These are phyloP conservation scores for Holtermannia corniformis DNA, from an alignment of 768 basidiomycete genomes.

Conservation along the genomic window DNA sequence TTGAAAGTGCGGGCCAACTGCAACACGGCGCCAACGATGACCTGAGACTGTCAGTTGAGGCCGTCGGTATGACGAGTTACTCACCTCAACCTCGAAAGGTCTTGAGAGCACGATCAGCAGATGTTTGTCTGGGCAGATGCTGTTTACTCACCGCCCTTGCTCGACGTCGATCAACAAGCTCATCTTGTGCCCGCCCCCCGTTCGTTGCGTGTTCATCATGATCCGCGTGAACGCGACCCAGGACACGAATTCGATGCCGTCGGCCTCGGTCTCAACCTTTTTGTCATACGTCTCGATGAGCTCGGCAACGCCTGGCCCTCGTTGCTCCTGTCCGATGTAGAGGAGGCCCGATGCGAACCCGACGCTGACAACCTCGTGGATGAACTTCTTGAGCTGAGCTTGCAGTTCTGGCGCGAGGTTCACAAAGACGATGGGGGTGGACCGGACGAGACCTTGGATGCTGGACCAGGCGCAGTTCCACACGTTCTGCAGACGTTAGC, in stretches of 20 bases:
- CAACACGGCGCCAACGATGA: constrained; percentile 26
- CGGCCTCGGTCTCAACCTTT: background rate
- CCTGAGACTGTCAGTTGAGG: constrained; percentile 1
- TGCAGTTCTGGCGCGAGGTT: constrained; percentile 4
- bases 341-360: constrained; percentile 30
- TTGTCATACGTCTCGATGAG: background rate
- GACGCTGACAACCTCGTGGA: constrained; percentile 26
- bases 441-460: constrained; percentile 23
- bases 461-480: constrained; percentile 33
- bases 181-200: constrained; percentile 21
- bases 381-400: constrained; percentile 15
- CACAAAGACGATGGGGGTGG: constrained; percentile 14
- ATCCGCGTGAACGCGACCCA: background rate
- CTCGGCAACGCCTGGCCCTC: background rate
- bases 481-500: constrained; percentile 20
- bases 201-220: background rate
- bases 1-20: constrained; percentile 15
- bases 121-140: too few relatives aligned
- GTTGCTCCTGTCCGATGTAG: constrained; percentile 10
- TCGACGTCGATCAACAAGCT: constrained; percentile 33
- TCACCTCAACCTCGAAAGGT: constrained; percentile 34
- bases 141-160: constrained; percentile 3
- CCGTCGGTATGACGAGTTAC: background rate
- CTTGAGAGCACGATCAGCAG: background rate
- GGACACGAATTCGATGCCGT: background rate